Evolutionary conservation across 2,329 filamentous ascomycete genomes (phyloP), one percentile per base, ranked within the genome.

Genomic region (Phialophora chinensis): DNA sequence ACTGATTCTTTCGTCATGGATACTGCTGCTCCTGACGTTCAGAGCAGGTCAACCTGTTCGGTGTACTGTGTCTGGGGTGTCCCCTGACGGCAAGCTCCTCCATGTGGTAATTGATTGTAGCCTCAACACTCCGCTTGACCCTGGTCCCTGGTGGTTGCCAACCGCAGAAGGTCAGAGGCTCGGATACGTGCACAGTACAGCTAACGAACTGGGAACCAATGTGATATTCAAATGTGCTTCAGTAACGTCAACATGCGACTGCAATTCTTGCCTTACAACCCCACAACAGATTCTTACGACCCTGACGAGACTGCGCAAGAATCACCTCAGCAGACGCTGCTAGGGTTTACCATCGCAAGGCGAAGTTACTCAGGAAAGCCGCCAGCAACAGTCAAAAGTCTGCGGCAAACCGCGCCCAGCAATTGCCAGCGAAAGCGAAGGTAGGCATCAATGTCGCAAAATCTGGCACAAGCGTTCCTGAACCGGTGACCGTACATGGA

Each of bases 221-320:
- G 38, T 44, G 5, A 8, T 7, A 8, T 8, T n/a, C 38, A 20
- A 1, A 5, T 44, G 38, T 44, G 17, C 38, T n/a, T 20, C 38
- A 14, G 14, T 42, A 8, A 44, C 6, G 38, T 17, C 17, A 44
- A 44, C 5, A 44, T 63, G 62, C 62, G 62, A 25, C 54, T 63
- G 29, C 62, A 57, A 38, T 63, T 63, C 54, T 29, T 63, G 29
- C 62, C 62, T 12, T 63, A 63, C 44, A 63, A 59, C 4, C 53
- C 62, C 4, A 14, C 42, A 23, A 56, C 35, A 20, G 54, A 50
- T 29, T 31, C 53, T 14, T 47, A 55, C 10, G 62, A 63, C 27
- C 35, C 33, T 12, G 33, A 50, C 44, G 33, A 57, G 52, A 38
- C 54, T 38, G 35, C 62, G 12, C 33, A 59, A 20, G 54, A 57